Conservation (phyloP, 306 rosid genomes). For the Fragaria iinumae region DNA sequence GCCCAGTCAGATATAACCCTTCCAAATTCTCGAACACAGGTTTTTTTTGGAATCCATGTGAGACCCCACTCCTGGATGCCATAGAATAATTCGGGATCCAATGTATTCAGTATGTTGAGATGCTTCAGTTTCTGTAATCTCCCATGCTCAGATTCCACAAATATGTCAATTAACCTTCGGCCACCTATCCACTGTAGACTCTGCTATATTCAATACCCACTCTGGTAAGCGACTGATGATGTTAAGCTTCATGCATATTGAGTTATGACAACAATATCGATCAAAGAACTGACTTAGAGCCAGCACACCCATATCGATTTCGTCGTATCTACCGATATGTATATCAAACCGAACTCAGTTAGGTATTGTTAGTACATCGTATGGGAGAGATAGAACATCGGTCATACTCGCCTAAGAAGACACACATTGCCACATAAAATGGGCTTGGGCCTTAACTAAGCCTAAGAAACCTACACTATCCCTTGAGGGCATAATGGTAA, state of each 20-base stretch:
- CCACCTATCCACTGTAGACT: fast-evolving
- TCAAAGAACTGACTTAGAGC: no score
- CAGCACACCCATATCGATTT: not conserved
- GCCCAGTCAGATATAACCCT: fast-evolving
- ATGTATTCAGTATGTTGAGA: not conserved
- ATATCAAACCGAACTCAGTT: not conserved
- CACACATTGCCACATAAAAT: no score
- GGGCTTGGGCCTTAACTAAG: no score
- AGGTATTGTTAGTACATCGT: no score
- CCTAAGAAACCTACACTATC: no score
- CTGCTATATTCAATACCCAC: not conserved
- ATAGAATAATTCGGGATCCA: no score
- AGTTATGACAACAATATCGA: no score
- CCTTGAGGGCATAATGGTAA: no score
- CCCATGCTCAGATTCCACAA: not conserved
- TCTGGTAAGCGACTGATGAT: not conserved
- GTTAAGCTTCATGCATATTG: not conserved
- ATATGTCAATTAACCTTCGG: not conserved
- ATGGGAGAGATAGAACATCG: no score
- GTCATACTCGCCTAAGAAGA: no score
- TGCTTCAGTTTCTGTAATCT: not conserved
- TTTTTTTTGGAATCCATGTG: not conserved
- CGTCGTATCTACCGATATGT: not conserved
- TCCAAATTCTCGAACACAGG: not conserved
- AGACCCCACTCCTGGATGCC: no score